A percentile compares a stretch with the other conserved stretches of the same genome.
Conservation (phyloP, 371 early-diverging fungal genomes). For the Coemansia sp. region DNA sequence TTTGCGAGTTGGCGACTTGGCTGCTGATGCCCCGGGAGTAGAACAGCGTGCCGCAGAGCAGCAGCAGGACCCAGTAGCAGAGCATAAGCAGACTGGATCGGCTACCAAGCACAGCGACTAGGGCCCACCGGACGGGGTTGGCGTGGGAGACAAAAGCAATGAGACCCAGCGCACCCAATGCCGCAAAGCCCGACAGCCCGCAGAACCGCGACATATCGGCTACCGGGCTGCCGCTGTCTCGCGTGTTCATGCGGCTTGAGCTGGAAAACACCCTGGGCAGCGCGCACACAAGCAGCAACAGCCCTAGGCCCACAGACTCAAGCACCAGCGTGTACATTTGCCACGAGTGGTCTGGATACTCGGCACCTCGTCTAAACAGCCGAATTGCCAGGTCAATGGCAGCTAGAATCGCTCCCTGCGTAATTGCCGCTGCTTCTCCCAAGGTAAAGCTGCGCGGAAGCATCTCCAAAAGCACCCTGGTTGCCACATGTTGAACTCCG, state of each 20-base stretch:
- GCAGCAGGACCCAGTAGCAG: conserved; percentile 35
- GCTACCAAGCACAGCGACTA: not conserved
- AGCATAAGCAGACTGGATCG: conserved; percentile 3
- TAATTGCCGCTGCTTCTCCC: conserved; percentile 39
- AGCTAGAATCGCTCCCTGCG: conserved; percentile 24
- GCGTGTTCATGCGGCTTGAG: not conserved
- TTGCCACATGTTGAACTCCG: not conserved
- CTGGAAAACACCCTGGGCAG: not conserved
- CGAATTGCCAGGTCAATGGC: conserved; percentile 10
- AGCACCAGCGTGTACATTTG: conserved; percentile 17
- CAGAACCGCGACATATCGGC: not conserved
- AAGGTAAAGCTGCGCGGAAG: conserved; percentile 46
- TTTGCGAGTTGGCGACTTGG: not conserved
- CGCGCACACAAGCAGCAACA: not conserved
- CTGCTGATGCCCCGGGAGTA: not conserved
- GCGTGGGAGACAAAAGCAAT: not conserved
- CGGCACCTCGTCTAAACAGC: not conserved
- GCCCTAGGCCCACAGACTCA: conserved; percentile 27
- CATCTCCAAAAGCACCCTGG: not conserved
- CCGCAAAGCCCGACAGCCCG: not conserved
- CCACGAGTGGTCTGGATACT: too few species aligned
- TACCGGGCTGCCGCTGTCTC: not conserved
- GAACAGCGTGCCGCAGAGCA: conserved; percentile 5
- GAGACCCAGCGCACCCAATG: not conserved
- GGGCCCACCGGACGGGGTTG: conserved; percentile 28